Evolutionary conservation across 2,329 filamentous ascomycete genomes (phyloP).

Genomic region (Claviceps maximensis): DNA sequence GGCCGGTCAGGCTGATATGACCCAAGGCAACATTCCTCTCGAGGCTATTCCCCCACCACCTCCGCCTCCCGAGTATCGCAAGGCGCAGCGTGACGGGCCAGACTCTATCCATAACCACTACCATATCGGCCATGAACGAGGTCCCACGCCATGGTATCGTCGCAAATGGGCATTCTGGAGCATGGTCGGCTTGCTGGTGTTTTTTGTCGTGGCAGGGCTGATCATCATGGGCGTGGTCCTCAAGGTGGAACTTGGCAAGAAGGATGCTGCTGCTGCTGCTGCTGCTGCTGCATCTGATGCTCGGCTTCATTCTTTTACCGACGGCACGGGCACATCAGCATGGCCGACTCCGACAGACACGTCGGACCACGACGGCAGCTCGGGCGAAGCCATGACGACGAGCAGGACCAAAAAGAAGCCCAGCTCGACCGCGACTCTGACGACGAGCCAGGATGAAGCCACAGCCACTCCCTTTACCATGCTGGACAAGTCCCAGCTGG

Average conservation of each 20-base stretch:
- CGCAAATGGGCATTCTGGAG: slow-evolving; percentile 7
- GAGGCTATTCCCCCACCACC: neutral
- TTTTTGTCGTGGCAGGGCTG: slow-evolving; percentile 3
- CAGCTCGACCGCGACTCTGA: neutral
- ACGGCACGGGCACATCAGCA: neutral
- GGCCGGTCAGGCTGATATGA: neutral
- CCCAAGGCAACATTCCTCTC: neutral
- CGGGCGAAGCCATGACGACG: too few relatives aligned
- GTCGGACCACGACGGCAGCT: too few relatives aligned
- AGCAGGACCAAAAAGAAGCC: neutral
- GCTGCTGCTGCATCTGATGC: neutral
- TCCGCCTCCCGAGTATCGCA: slow-evolving; percentile 3
- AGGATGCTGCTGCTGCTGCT: neutral
- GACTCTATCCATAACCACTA: slow-evolving; percentile 10
- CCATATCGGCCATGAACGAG: slow-evolving; percentile 3
- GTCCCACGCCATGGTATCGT: slow-evolving; percentile 8
- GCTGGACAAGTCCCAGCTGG: slow-evolving; percentile 9
- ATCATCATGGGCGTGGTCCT: slow-evolving; percentile 10
- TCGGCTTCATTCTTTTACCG: too few relatives aligned
- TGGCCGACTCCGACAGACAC: too few relatives aligned
- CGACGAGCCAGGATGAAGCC: neutral
- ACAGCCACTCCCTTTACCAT: slow-evolving; percentile 6
- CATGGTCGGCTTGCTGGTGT: neutral
- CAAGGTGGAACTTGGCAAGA: slow-evolving; percentile 4
- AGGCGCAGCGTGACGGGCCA: neutral